Evolutionary conservation across 2,329 filamentous ascomycete species (phyloP), one percentile per base, ranked within the genome.

Genomic region (Basipetospora chlamydospora): DNA sequence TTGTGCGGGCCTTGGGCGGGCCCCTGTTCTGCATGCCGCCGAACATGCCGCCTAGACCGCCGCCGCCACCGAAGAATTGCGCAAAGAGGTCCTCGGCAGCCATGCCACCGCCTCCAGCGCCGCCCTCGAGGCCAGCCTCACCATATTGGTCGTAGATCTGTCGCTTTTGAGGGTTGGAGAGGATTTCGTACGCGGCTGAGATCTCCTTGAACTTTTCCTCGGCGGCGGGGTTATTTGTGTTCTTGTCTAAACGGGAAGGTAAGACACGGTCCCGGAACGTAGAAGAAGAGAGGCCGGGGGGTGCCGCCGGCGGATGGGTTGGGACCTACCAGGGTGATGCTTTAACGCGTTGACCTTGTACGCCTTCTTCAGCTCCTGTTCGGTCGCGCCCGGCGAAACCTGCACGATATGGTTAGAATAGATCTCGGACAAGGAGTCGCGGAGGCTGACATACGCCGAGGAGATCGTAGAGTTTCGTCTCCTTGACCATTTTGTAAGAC

Each of bases 131-230:
- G 44, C 90, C 90, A 51, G 92, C 86, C 65, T 98, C 87, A 47
- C 90, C 90, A 78, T 92, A 94, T 61, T 95, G 85, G 54, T 98
- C 90, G 60, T 98, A 98, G 43, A 96, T 57, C 49, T 76, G 63
- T 54, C 90, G 84, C 71, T 95, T 95, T 59, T 95, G 81, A 26
- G 82, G 59, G 55, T 98, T 90, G 49, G 82, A 90, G 13, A 98
- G 77, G 47, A 92, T 72, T 67, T 98, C 90, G 63, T 96, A 98
- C 43, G 90, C 90, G 54, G 88, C 80, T 46, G 86, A 93, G 42
- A 95, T 72, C 52, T 95, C 87, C 68, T 98, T 96, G 78, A 98
- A 98, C 63, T 95, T 98, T 43, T 94, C 86, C 49, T 88, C 86
- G 35, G 90, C 87, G 18, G 78, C 81, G 28, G 87, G 86, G 66